A percentile compares a stretch with the other conserved stretches of the same genome.
phyloP scores from a whole-genome alignment of 352 stramenopile species.

The Pythium myriotylum region DNA sequence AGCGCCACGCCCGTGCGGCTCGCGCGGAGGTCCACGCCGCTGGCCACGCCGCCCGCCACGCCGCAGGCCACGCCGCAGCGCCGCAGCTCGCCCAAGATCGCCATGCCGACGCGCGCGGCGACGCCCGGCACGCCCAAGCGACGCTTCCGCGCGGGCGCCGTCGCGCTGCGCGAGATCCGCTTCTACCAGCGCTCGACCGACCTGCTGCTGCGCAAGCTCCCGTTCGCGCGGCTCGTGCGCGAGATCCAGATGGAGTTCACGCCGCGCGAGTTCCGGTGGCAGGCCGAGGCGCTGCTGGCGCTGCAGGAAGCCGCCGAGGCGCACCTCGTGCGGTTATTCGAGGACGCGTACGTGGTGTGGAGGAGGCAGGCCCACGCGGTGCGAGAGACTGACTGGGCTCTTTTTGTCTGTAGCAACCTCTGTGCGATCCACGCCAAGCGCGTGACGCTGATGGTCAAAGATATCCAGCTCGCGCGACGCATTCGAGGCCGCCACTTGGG shows the following conservation, averaged over 20 bases:
- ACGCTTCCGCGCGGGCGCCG: constrained; percentile 65
- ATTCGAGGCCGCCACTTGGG: constrained; percentile 87
- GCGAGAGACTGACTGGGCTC: neutral
- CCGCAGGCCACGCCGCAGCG: constrained; percentile 33
- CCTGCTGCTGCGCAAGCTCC: constrained; percentile 95
- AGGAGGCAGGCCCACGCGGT: neutral
- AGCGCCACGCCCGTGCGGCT: constrained; percentile 20
- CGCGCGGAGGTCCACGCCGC: constrained; percentile 5
- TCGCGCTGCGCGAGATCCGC: constrained; percentile 95
- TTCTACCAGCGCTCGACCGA: constrained; percentile 95
- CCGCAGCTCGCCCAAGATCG: constrained; percentile 23
- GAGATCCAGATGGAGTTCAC: constrained; percentile 92
- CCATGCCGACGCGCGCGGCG: constrained; percentile 19
- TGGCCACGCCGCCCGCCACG: neutral
- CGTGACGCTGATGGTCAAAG: constrained; percentile 95
- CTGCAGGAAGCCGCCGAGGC: constrained; percentile 94
- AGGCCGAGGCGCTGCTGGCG: constrained; percentile 91
- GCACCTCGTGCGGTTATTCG: constrained; percentile 95
- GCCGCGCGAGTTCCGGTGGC: constrained; percentile 84
- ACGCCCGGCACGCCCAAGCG: constrained; percentile 42
- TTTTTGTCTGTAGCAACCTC: constrained; percentile 82
- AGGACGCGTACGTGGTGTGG: constrained; percentile 81
- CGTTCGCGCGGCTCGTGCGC: constrained; percentile 95
- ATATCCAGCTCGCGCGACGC: constrained; percentile 92
- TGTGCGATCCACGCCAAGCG: constrained; percentile 95